phyloP scores from a whole-genome alignment of 345 rosid species.

The Salix caprea region DNA sequence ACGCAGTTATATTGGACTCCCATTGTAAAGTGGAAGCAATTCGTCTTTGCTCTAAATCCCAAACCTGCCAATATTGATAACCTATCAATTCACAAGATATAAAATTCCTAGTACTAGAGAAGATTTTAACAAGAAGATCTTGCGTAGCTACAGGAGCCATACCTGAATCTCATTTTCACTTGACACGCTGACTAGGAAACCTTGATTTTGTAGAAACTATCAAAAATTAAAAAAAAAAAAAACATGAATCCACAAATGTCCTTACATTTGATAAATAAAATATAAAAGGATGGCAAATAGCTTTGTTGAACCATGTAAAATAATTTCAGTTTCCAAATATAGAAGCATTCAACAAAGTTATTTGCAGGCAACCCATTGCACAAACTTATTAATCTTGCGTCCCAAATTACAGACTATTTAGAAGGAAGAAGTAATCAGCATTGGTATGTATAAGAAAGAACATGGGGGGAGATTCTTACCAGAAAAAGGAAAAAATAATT shows the following conservation, averaged over 20 bases:
- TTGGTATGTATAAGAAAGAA: neutral
- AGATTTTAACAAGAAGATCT: neutral
- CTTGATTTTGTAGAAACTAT: conserved; percentile 29
- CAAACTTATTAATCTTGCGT: neutral
- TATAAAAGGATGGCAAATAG: neutral
- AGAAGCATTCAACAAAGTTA: neutral
- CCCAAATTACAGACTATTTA: neutral
- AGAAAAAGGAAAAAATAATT: neutral
- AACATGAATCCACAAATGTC: neutral
- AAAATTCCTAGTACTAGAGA: neutral
- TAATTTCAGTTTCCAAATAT: neutral
- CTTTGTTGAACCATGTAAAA: neutral
- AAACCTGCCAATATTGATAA: conserved; percentile 18
- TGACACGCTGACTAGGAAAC: conserved; percentile 21
- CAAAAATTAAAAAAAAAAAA: neutral
- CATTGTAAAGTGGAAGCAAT: conserved; percentile 19
- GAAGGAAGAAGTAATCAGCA: neutral
- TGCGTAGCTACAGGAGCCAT: neutral
- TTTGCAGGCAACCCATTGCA: neutral
- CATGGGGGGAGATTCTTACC: neutral
- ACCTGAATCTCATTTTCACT: conserved; percentile 32
- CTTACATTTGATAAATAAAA: neutral
- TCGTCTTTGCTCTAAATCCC: conserved; percentile 26
- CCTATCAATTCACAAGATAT: neutral
- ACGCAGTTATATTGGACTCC: conserved; percentile 28